Evolutionary conservation across 176 grass and related monocot genomes (phyloP).

Genomic region (Melocanna baccifera): DNA sequence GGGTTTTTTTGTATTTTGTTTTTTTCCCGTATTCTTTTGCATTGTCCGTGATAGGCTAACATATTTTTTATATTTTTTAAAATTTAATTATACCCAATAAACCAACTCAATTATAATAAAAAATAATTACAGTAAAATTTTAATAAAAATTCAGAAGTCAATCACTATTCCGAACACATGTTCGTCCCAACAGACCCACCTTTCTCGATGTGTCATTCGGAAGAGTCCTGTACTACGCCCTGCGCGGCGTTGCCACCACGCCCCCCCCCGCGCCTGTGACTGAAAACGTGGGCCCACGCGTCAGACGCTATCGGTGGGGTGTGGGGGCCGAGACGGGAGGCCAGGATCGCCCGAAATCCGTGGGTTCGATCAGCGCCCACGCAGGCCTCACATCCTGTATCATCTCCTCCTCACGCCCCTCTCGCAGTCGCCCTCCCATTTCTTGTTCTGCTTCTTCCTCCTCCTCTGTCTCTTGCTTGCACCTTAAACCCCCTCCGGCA

Average conservation of each 20-base stretch:
- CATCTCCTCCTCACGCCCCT: not conserved
- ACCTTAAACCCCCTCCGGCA: not conserved
- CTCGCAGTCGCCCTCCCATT: not conserved
- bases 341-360: conserved; percentile 48
- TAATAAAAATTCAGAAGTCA: no score
- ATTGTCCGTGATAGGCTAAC: no score
- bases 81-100: no score
- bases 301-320: not conserved
- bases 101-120: no score
- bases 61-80: no score
- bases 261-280: not conserved
- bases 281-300: not conserved
- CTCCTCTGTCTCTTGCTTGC: not conserved
- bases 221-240: not conserved
- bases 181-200: no score
- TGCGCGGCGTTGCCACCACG: not conserved
- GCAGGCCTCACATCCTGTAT: conserved; percentile 65
- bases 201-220: no score
- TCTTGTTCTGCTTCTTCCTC: not conserved
- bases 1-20: no score
- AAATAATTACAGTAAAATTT: no score
- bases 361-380: conserved; percentile 23
- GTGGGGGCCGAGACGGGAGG: conserved; percentile 40
- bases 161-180: no score
- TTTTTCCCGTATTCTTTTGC: no score